Percentiles rank a stretch among this genome's conserved stretches.
Evolutionary conservation across 2,329 filamentous ascomycete species (phyloP).

Genomic region (Nemania sp.): DNA sequence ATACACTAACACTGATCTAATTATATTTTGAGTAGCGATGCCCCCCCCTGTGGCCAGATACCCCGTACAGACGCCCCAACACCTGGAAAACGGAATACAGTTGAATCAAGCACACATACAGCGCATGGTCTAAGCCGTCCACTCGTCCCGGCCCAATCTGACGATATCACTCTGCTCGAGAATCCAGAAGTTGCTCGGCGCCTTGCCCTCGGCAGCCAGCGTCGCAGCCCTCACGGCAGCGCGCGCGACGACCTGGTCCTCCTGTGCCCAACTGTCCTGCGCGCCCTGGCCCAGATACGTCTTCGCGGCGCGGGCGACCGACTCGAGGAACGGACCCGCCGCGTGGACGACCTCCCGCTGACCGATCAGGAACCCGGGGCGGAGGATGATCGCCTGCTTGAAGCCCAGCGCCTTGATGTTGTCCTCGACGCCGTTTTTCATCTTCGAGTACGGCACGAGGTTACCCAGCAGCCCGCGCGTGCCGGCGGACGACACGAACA

Average conservation of each 20-base stretch:
- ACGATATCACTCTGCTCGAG: conserved; percentile 66
- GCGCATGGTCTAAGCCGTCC: conserved; percentile 40
- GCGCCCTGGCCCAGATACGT: conserved; percentile 53
- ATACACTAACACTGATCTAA: background rate
- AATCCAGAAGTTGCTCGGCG: conserved; percentile 64
- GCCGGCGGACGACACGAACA: conserved; percentile 70
- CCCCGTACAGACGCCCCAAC: conserved; percentile 13
- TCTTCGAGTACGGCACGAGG: conserved; percentile 60
- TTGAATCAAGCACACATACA: background rate
- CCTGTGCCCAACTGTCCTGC: conserved; percentile 73
- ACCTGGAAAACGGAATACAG: background rate
- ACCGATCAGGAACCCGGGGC: conserved; percentile 78
- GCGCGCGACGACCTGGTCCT: conserved; percentile 71
- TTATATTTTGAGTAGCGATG: background rate
- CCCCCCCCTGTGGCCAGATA: background rate
- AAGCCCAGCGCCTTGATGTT: conserved; percentile 73
- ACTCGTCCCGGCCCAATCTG: conserved; percentile 66
- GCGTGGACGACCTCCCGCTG: conserved; percentile 64
- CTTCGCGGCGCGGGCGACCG: conserved; percentile 60
- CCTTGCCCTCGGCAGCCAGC: conserved; percentile 62
- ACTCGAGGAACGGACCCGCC: conserved; percentile 60
- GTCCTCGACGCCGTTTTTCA: conserved; percentile 91
- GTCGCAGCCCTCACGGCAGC: conserved; percentile 66
- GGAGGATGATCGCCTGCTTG: conserved; percentile 73
- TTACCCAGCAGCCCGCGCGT: conserved; percentile 47